These are phyloP conservation scores for Candida glucosophila DNA, from an alignment of 1,139 yeast species.

Conservation along the genomic window DNA sequence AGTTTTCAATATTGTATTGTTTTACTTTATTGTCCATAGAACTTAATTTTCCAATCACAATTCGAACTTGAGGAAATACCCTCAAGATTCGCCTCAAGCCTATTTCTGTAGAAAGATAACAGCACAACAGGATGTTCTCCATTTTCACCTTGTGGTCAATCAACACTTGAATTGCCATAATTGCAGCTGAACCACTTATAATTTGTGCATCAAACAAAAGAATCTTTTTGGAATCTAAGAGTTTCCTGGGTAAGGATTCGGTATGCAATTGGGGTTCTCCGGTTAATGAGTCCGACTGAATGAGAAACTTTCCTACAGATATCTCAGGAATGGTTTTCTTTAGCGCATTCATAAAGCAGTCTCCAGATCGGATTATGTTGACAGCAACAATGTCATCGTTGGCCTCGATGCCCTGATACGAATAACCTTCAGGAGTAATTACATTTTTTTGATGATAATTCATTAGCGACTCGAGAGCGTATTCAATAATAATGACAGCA, in stretches of 20 bases:
- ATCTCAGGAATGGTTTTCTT: slow-evolving; percentile 71
- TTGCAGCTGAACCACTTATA: slow-evolving; percentile 87
- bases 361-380: slow-evolving; percentile 83
- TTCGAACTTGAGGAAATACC: slow-evolving; percentile 62
- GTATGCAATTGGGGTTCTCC: slow-evolving; percentile 93
- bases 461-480: slow-evolving; percentile 47
- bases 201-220: slow-evolving; percentile 80
- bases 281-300: slow-evolving; percentile 79
- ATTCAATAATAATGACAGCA: slow-evolving; percentile 58
- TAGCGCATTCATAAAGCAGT: slow-evolving; percentile 75
- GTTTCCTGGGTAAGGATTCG: slow-evolving; percentile 42
- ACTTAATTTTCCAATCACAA: slow-evolving; percentile 66
- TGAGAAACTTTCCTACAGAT: slow-evolving; percentile 70
- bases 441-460: slow-evolving; percentile 21
- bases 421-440: slow-evolving; percentile 36
- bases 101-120: slow-evolving; percentile 70
- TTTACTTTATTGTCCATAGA: slow-evolving; percentile 16
- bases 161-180: slow-evolving; percentile 87
- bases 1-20: slow-evolving; percentile 27
- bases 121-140: slow-evolving; percentile 57
- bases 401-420: slow-evolving; percentile 31
- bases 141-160: slow-evolving; percentile 67
- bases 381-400: slow-evolving; percentile 57
- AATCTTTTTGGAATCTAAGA: slow-evolving; percentile 32
- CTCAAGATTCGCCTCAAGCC: slow-evolving; percentile 69